These are phyloP conservation scores for Sporormia fimetaria DNA, from an alignment of 495 filamentous ascomycete species.

Conservation along the genomic window DNA sequence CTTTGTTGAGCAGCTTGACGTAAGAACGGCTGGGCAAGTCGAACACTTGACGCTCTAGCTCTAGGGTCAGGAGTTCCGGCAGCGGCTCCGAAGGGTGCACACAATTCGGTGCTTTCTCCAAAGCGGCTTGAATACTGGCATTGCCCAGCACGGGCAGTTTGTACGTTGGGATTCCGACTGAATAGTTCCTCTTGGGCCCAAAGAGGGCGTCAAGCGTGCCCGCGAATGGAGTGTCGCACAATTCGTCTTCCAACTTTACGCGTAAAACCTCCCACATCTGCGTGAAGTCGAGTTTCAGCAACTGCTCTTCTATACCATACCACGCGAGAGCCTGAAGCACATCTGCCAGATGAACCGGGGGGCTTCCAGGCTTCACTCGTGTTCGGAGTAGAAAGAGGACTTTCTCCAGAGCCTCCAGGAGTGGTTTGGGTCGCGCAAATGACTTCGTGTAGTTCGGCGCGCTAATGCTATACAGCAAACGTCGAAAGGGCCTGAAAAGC, in stretches of 20 bases:
- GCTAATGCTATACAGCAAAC: slow-evolving; percentile 42
- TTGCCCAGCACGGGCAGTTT: slow-evolving; percentile 23
- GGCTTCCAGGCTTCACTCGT: slow-evolving; percentile 10
- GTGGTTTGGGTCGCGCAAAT: slow-evolving; percentile 39
- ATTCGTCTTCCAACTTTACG: slow-evolving; percentile 42
- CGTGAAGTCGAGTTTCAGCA: slow-evolving; percentile 32
- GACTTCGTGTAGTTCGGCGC: slow-evolving; percentile 42
- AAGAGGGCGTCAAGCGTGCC: slow-evolving; percentile 38
- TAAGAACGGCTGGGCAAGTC: slow-evolving; percentile 44
- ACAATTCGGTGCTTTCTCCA: slow-evolving; percentile 21
- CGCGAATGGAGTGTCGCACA: slow-evolving; percentile 36
- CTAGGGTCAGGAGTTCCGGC: slow-evolving; percentile 44
- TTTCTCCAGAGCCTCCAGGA: slow-evolving; percentile 28
- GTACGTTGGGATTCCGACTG: slow-evolving; percentile 21
- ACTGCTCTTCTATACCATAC: slow-evolving; percentile 29
- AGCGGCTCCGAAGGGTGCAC: slow-evolving; percentile 13
- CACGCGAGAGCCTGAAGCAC: slow-evolving; percentile 26
- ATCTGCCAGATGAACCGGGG: slow-evolving; percentile 21
- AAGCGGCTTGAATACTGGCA: slow-evolving; percentile 26
- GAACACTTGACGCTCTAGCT: slow-evolving; percentile 48
- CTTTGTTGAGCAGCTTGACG: slow-evolving; percentile 46
- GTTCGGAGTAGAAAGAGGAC: slow-evolving; percentile 27
- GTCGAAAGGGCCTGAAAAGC: slow-evolving; percentile 47
- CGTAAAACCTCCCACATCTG: slow-evolving; percentile 43
- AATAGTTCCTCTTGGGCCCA: slow-evolving; percentile 30